A percentile compares a stretch with the other conserved stretches of the same genome.
These are phyloP conservation scores for Xylaria intraflava DNA, from an alignment of 495 filamentous ascomycete genomes.

Conservation along the genomic window DNA sequence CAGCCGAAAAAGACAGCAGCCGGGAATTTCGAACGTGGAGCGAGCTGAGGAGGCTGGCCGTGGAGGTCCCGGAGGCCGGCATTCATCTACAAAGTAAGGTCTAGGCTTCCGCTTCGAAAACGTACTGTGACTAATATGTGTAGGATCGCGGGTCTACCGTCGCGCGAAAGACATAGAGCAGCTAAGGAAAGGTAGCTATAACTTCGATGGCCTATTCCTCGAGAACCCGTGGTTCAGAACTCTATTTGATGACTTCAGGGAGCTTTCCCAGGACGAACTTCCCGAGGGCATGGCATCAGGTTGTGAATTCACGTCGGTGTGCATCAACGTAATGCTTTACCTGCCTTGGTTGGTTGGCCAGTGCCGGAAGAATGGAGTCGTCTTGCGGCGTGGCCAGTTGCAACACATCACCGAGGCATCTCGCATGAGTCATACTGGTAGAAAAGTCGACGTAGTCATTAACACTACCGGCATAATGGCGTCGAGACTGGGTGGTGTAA, in stretches of 20 bases:
- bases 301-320: slow-evolving; percentile 71
- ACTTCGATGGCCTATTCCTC: slow-evolving; percentile 43
- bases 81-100: slow-evolving; percentile 73
- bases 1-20: slow-evolving; percentile 30
- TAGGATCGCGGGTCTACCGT: slow-evolving; percentile 38
- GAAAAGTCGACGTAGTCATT: slow-evolving; percentile 62
- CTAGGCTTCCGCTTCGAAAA: background rate
- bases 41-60: slow-evolving; percentile 56
- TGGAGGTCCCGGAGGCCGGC: slow-evolving; percentile 75
- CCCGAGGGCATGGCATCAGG: slow-evolving; percentile 58
- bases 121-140: slow-evolving; percentile 6
- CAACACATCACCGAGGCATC: slow-evolving; percentile 69
- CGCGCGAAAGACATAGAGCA: slow-evolving; percentile 31
- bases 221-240: slow-evolving; percentile 77
- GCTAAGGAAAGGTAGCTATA: slow-evolving; percentile 33
- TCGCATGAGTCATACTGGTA: slow-evolving; percentile 53
- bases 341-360: slow-evolving; percentile 75
- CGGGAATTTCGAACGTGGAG: slow-evolving; percentile 68
- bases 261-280: slow-evolving; percentile 50
- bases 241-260: slow-evolving; percentile 63
- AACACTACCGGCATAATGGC: slow-evolving; percentile 84
- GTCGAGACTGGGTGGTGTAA: slow-evolving; percentile 70
- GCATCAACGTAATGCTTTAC: slow-evolving; percentile 86
- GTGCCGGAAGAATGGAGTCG: slow-evolving; percentile 62
- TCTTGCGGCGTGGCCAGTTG: slow-evolving; percentile 53